Conservation (phyloP, 2,329 filamentous ascomycete genomes). For the Aspergillus chevalieri region DNA sequence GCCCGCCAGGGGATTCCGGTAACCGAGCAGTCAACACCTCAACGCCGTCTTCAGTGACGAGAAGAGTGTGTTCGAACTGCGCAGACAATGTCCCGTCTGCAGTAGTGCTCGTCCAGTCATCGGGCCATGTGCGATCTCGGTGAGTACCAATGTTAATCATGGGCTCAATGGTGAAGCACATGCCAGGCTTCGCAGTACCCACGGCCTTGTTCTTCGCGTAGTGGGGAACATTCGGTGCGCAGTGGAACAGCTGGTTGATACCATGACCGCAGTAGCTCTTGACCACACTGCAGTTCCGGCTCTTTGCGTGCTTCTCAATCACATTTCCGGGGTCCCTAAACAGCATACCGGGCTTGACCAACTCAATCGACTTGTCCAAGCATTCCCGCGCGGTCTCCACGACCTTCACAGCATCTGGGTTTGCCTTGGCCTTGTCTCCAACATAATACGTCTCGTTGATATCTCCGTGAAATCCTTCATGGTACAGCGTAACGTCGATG, state of each 20-base stretch:
- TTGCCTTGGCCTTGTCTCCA: constrained; percentile 74
- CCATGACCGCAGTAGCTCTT: constrained; percentile 95
- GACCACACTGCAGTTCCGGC: constrained; percentile 78
- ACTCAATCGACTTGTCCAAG: constrained; percentile 80
- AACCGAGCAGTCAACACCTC: constrained; percentile 72
- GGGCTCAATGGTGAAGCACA: constrained; percentile 98
- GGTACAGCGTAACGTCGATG: constrained; percentile 91
- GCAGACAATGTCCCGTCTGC: constrained; percentile 83
- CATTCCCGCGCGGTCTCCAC: constrained; percentile 87
- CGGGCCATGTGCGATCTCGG: constrained; percentile 91
- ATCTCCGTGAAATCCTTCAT: constrained; percentile 91
- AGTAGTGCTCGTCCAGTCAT: constrained; percentile 97
- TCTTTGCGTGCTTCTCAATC: constrained; percentile 93
- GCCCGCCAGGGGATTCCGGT: constrained; percentile 68
- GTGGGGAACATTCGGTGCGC: constrained; percentile 87
- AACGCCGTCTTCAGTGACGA: constrained; percentile 76
- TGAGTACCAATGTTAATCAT: constrained; percentile 95
- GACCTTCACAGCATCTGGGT: constrained; percentile 81
- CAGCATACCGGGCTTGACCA: constrained; percentile 86
- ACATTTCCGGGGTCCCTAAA: constrained; percentile 90
- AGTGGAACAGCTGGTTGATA: constrained; percentile 90
- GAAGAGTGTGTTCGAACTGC: constrained; percentile 86
- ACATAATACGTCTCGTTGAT: constrained; percentile 99
- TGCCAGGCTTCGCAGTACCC: constrained; percentile 86
- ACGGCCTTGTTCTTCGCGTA: constrained; percentile 99